A percentile compares a stretch with the other conserved stretches of the same genome.
Evolutionary conservation across 352 stramenopile species (phyloP).

Genomic region (Thalassiosira ordinaria): DNA sequence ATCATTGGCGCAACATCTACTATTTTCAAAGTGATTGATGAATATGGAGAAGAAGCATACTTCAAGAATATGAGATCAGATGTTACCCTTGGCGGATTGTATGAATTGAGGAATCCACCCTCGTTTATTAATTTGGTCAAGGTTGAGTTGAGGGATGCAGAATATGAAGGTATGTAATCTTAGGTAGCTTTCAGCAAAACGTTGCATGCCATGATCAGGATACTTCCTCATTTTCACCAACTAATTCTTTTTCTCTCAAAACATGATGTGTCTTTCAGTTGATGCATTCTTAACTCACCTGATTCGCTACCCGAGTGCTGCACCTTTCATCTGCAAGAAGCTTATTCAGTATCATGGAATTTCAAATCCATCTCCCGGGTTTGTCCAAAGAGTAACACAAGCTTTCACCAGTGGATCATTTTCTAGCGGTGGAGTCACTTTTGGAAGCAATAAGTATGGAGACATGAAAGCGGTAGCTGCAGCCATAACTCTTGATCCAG

Average conservation of each 20-base stretch:
- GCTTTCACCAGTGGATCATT: constrained; percentile 66
- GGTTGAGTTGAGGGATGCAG: constrained; percentile 62
- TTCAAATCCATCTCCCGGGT: constrained; percentile 75
- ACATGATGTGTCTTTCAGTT: constrained; percentile 22
- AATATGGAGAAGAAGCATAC: constrained; percentile 51
- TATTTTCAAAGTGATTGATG: constrained; percentile 68
- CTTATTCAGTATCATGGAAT: constrained; percentile 75
- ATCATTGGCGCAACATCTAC: constrained; percentile 40
- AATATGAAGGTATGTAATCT: constrained; percentile 59
- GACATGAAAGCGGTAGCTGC: constrained; percentile 71
- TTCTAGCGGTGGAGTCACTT: constrained; percentile 44
- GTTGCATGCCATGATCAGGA: neutral
- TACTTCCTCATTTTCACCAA: neutral
- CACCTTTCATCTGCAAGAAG: constrained; percentile 69
- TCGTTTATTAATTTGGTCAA: constrained; percentile 60
- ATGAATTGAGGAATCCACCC: constrained; percentile 66
- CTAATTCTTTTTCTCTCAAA: neutral
- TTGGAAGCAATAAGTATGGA: constrained; percentile 68
- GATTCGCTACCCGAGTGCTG: constrained; percentile 65
- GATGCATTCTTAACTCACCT: constrained; percentile 79
- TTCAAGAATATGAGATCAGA: constrained; percentile 65
- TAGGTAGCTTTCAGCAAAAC: neutral
- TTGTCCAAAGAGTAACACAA: constrained; percentile 64
- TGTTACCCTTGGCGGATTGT: constrained; percentile 48
- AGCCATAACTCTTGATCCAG: constrained; percentile 72